phyloP scores from a whole-genome alignment of 352 stramenopile species.

The Pythium phragmiticola region DNA sequence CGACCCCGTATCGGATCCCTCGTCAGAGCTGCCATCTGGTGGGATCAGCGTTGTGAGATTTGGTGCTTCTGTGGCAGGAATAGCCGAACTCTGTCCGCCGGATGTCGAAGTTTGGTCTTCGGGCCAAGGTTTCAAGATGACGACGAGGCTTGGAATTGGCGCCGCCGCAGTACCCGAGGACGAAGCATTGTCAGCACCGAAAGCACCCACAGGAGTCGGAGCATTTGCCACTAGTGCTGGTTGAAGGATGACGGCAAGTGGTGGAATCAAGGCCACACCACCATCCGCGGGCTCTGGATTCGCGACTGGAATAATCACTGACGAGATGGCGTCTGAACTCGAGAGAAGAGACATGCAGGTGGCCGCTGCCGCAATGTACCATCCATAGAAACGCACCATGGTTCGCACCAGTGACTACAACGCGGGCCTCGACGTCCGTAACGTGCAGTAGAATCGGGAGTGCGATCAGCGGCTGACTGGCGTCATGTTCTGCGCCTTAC shows the following conservation, averaged over 20 bases:
- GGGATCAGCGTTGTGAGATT: no score
- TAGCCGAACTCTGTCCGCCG: background rate
- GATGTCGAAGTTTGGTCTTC: background rate
- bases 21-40: no score
- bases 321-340: background rate
- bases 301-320: background rate
- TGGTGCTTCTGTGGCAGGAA: background rate
- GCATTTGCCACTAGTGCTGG: background rate
- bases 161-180: background rate
- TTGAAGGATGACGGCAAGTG: slow-evolving; percentile 15
- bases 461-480: background rate
- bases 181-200: background rate
- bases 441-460: background rate
- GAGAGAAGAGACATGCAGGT: background rate
- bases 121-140: slow-evolving; percentile 12
- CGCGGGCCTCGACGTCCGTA: background rate
- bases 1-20: no score
- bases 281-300: background rate
- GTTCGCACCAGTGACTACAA: background rate
- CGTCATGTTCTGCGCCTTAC: background rate
- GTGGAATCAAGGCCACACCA: background rate
- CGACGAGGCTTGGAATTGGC: slow-evolving; percentile 15
- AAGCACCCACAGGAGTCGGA: background rate
- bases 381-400: slow-evolving; percentile 20
- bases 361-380: slow-evolving; percentile 8